Evolutionary conservation across 768 basidiomycete genomes (phyloP), one percentile per base, ranked within the genome.

Genomic region (Boletales sp.): DNA sequence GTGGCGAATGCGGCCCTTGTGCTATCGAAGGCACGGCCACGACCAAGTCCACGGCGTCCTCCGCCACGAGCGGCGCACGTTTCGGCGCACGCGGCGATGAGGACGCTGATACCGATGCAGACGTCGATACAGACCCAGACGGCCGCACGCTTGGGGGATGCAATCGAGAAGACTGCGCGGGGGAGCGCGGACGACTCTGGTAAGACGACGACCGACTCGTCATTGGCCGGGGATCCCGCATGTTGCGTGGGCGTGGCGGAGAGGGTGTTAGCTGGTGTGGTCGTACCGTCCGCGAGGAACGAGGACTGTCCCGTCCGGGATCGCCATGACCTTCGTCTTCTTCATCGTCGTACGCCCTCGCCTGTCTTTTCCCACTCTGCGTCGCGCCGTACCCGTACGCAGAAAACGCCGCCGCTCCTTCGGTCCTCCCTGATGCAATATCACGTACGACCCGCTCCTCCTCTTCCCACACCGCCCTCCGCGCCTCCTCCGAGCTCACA

Each of bases 11-110:
- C 0, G 30, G 30, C 14, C 37, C 43, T 12, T 47, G 47, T 14
- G 62, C 57, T 5, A 48, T 45, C 15, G 62, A 45, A 1, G 60
- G 61, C 12, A 58, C 54, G 6, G 65, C 18, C 0, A 94, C 82
- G 5, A 97, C 79, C 15, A 99, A 74, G 61, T 99, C 95, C 2
- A 97, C 85, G 1, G 94, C 94, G 55, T 97, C 88, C 2, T 81
- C 76, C 13, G 55, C 17, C 2, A 50, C 49, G 5, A 67, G 59
- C 8, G 67, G 68, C 1, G 50, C 18, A 6, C 51, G 49, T 36
- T 47, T 63, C 32, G 43, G 52, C 27, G 36, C 3, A 8, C 44
- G 44, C 11, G 45, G 46, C 15, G 50, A 37, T 2, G 52, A 24
- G 29, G 53, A 24, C 4, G 46, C 34, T 8, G 57, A 35, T 0